A percentile compares a stretch with the other conserved stretches of the same genome.
phyloP scores from a whole-genome alignment of 441 rosid genomes.

The Populus hybrid region DNA sequence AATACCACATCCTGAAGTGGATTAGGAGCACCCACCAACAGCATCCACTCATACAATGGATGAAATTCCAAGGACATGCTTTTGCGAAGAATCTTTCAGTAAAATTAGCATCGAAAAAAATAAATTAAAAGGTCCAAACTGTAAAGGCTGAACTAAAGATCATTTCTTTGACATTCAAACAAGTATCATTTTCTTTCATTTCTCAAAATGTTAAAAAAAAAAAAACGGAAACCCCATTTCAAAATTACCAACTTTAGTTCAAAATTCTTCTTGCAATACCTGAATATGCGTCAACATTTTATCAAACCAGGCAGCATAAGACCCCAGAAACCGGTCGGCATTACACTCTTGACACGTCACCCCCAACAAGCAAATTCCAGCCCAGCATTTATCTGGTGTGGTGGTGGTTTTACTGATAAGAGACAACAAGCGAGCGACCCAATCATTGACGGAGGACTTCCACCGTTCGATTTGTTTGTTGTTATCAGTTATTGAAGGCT shows the following conservation, averaged over 20 bases:
- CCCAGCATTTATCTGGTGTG: constrained; percentile 92
- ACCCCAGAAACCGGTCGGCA: constrained; percentile 55
- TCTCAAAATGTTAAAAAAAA: not conserved
- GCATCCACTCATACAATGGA: not conserved
- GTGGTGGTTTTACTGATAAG: constrained; percentile 42
- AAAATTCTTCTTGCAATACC: constrained; percentile 30
- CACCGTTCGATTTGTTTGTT: constrained; percentile 36
- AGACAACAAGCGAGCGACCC: constrained; percentile 45
- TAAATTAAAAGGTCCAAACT: not conserved
- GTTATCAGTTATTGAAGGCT: constrained; percentile 27
- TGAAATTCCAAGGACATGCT: not conserved
- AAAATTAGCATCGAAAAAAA: not conserved
- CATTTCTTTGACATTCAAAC: not conserved
- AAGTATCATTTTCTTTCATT: not conserved
- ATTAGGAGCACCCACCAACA: no score
- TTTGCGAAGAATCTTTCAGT: not conserved
- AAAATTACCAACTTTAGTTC: not conserved
- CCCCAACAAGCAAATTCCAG: constrained; percentile 75
- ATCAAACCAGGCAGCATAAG: constrained; percentile 62
- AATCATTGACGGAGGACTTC: constrained; percentile 67
- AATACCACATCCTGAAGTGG: no score
- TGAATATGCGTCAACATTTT: constrained; percentile 50
- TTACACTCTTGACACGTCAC: constrained; percentile 74
- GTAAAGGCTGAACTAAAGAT: not conserved
- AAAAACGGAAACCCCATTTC: not conserved